Conservation (phyloP, 2,329 filamentous ascomycete species). For the Orbilia javanica region DNA sequence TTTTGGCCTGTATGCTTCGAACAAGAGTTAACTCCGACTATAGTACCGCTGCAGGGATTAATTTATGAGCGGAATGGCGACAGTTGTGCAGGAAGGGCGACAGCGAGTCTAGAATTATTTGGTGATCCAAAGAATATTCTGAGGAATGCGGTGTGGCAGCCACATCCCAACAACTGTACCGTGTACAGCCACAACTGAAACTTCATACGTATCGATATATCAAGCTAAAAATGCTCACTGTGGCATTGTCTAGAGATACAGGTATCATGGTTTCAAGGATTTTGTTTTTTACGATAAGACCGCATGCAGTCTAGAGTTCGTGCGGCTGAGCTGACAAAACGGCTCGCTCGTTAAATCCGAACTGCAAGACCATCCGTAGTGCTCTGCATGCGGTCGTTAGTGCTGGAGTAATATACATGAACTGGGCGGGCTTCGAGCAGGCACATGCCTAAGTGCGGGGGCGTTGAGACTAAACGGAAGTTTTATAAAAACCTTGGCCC, state of each 20-base stretch:
- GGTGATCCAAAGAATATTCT: background rate
- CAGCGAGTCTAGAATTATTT: background rate
- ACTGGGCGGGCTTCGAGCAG: background rate
- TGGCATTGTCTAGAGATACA: no score
- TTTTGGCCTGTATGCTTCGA: background rate
- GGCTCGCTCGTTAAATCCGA: background rate
- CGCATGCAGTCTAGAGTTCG: background rate
- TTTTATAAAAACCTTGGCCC: background rate
- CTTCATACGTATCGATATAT: background rate
- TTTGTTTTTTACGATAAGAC: background rate
- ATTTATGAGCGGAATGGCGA: background rate
- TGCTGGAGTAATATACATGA: background rate
- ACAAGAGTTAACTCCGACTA: background rate
- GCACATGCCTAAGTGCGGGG: slow-evolving; percentile 2
- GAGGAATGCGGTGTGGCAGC: background rate
- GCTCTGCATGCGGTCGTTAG: background rate
- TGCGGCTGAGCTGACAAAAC: slow-evolving; percentile 17
- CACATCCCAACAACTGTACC: no score
- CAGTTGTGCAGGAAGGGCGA: background rate
- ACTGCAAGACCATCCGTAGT: background rate
- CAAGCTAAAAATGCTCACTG: background rate
- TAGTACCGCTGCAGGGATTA: slow-evolving; percentile 1
- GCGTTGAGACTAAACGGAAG: slow-evolving; percentile 10
- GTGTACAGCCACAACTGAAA: slow-evolving; percentile 5
- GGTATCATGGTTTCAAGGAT: background rate